Evolutionary conservation across 805 yeast species (phyloP).

Genomic region (Starmerella khaoyaiensis): DNA sequence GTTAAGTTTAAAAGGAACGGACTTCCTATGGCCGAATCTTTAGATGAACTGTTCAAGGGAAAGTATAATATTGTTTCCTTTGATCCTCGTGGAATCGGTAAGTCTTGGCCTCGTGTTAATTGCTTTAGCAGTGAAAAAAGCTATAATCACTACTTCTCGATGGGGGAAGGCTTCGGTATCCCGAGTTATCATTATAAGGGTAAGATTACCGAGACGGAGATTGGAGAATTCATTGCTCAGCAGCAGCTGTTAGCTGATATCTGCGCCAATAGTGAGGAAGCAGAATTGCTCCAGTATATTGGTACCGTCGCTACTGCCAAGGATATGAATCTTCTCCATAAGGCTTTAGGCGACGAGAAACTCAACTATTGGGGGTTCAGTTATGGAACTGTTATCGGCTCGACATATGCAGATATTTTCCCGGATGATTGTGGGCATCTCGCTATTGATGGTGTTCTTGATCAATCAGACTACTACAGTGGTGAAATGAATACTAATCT

Average conservation of each 20-base stretch:
- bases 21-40: neutral
- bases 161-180: constrained; percentile 1
- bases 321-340: constrained; percentile 20
- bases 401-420: constrained; percentile 21
- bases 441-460: constrained; percentile 21
- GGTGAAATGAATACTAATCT: constrained; percentile 17
- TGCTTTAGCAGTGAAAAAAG: constrained; percentile 6
- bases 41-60: constrained; percentile 11
- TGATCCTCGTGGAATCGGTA: constrained; percentile 23
- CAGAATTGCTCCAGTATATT: constrained; percentile 12
- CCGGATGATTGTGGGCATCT: constrained; percentile 17
- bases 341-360: constrained; percentile 20
- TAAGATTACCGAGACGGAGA: constrained; percentile 5
- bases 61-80: constrained; percentile 19
- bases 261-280: constrained; percentile 11
- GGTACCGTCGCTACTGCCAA: constrained; percentile 20
- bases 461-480: constrained; percentile 16
- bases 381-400: constrained; percentile 20
- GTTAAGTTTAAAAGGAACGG: constrained; percentile 5
- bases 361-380: constrained; percentile 24
- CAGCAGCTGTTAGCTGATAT: constrained; percentile 10
- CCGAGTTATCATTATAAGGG: constrained; percentile 11
- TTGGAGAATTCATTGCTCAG: constrained; percentile 13
- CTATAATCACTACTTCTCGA: neutral
- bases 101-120: constrained; percentile 14